Evolutionary conservation across 768 basidiomycete genomes (phyloP), one percentile per base, ranked within the genome.

Genomic region (Neoboletus brunneissimus): DNA sequence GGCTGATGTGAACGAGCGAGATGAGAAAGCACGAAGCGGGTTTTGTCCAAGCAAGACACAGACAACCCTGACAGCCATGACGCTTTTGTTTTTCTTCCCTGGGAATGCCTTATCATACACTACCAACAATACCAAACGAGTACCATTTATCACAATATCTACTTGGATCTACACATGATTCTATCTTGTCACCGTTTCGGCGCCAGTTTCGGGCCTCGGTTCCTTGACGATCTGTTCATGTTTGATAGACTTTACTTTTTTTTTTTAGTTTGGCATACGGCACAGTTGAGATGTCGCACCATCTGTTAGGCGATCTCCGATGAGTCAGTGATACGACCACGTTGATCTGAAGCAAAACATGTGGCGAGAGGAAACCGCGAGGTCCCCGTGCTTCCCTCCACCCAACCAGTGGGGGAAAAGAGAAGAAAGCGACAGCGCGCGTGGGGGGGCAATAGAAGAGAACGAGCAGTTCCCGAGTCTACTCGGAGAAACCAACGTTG

Each of bases 101-200:
- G 31, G 15, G 38, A 11, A 40, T 49, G 32, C 32, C 9, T 16
- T 16, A 37, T 34, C 42, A 59, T 60, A 60, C 45, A 10, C 23
- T 16, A 27, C 18, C 8, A 31, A 15, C 11, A 27, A 57, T 46
- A 57, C 49, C 38, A 4, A 29, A 34, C 31, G 45, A 52, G 40
- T 41, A 47, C 54, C 4, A 55, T 46, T 54, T 61, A 53, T 58
- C 51, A 49, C 23, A 45, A 63, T 52, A 57, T 56, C 48, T 56
- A 49, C 53, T 23, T 32, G 27, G 27, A 48, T 44, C 42, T 41
- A 31, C 51, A 7, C 54, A 54, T 57, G 56, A 2, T 27, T 34
- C 25, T 41, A 16, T 49, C 37, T 51, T 54, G 49, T 32, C 43
- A 10, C 20, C 31, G 48, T 32, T 45, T 51, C 11, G 31, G 29